Evolutionary conservation across 2,329 filamentous ascomycete genomes (phyloP), one percentile per base, ranked within the genome.

Genomic region (Colletotrichum gloeosporioides): DNA sequence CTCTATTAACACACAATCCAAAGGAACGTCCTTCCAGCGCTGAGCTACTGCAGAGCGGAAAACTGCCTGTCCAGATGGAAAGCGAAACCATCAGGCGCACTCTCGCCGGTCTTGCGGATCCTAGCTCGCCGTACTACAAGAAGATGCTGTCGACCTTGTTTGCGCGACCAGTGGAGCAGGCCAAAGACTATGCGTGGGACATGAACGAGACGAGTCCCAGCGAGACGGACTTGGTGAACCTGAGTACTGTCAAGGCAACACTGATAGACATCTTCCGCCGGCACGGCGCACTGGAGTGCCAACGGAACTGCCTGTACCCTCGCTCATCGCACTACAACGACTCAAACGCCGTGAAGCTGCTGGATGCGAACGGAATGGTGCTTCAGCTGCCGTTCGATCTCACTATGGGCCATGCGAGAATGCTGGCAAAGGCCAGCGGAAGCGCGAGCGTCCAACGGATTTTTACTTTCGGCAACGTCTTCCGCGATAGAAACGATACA

Each of bases 301-400:
- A 93, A 29, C 91, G 95, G 70, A 94, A 93, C 78, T 89, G 92
- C 34, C 87, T 99, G 5, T 95, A 99, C 78, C 97, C 97, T 3
- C 91, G 94, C 61, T 98, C 96, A 1, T 89, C 91, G 12, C 93
- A 96, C 81, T 98, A 98, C 81, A 87, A 89, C 85, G 82, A 90
- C 66, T 27, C 27, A 4, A 95, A 95, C 79, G 93, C 94, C 16
- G 94, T 98, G 18, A 93, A 95, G 77, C 86, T 99, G 16, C 88
- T 99, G 31, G 95, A 98, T 82, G 89, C 92, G 3, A 95, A 93
- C 77, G 97, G 96, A 4, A 96, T 94, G n/a, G 89, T 98, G 3
- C 88, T 99, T 9, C 97, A 99, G 82, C 87, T 99, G n/a, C 97
- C 97, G 0, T 98, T 95, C 80, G 97, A 99, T 83, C 88, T 99